phyloP scores from a whole-genome alignment of 1,284 basidiomycete genomes.

The Cutaneotrichosporon dermatis region DNA sequence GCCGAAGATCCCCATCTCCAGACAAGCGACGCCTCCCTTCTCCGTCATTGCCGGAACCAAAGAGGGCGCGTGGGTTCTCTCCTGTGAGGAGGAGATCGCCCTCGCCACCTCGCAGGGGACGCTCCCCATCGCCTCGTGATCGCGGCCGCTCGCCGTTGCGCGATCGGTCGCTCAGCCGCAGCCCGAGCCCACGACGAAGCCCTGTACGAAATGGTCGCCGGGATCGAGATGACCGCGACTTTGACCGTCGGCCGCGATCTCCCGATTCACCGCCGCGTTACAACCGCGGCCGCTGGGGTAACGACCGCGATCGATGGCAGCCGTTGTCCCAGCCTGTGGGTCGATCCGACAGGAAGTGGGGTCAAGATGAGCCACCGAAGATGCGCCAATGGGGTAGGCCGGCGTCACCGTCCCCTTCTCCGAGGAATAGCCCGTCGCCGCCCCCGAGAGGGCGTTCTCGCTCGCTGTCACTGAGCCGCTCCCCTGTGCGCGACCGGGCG shows the following conservation, averaged over 20 bases:
- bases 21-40: constrained; percentile 12
- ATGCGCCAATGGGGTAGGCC: constrained; percentile 19
- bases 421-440: not conserved
- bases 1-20: constrained; percentile 7
- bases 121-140: constrained; percentile 1
- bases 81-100: constrained; percentile 5
- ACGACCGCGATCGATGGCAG: not conserved
- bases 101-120: not conserved
- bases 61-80: constrained; percentile 9
- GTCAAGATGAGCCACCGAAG: constrained; percentile 9
- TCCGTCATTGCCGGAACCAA: constrained; percentile 8
- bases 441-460: not conserved
- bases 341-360: not conserved
- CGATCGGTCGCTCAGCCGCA: not conserved
- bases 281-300: not conserved
- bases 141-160: not conserved
- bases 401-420: not conserved
- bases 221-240: not conserved
- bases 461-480: not conserved
- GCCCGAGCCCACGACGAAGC: not conserved
- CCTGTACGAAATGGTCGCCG: not conserved
- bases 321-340: not conserved
- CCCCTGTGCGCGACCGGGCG: not conserved
- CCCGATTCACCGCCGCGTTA: not conserved
- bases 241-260: not conserved